Percentiles rank a stretch among this genome's conserved stretches.
Evolutionary conservation across 2,329 filamentous ascomycete genomes (phyloP).

Genomic region (Lasiodiplodia hormozganensis): DNA sequence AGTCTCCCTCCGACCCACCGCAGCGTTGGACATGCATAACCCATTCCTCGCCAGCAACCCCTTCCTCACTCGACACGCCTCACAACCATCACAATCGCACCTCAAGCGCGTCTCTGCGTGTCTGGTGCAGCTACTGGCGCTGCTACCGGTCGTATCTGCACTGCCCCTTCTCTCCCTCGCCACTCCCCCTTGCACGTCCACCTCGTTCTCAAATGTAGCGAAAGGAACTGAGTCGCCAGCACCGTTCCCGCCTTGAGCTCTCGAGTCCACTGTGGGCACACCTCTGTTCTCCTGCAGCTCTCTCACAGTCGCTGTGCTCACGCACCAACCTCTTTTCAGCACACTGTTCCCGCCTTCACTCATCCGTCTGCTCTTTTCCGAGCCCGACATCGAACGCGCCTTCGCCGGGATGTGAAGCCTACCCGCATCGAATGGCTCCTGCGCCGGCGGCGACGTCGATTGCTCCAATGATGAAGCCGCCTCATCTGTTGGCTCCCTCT

Average conservation of each 20-base stretch:
- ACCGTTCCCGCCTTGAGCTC: not conserved
- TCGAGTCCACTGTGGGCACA: too few relatives aligned
- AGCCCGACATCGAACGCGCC: not conserved
- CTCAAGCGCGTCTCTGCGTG: constrained; percentile 17
- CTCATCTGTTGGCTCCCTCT: not conserved
- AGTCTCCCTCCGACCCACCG: constrained; percentile 15
- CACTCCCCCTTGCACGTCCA: not conserved
- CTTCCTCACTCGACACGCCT: constrained; percentile 17
- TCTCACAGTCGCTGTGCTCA: not conserved
- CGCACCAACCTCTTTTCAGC: not conserved
- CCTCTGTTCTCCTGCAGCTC: not conserved
- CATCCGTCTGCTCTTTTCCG: not conserved
- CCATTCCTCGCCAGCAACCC: constrained; percentile 18
- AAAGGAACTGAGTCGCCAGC: not conserved
- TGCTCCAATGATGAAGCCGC: not conserved
- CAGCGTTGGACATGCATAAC: constrained; percentile 8
- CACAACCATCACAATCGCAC: constrained; percentile 23
- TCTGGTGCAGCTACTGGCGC: not conserved
- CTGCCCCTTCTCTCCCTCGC: not conserved
- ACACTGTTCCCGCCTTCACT: not conserved
- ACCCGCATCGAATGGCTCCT: not conserved
- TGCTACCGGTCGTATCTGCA: not conserved
- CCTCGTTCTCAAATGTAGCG: not conserved
- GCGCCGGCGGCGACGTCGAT: not conserved
- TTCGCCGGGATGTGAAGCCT: constrained; percentile 11